Evolutionary conservation across 2,329 filamentous ascomycete genomes (phyloP).

Genomic region (Cordyceps cicadae): DNA sequence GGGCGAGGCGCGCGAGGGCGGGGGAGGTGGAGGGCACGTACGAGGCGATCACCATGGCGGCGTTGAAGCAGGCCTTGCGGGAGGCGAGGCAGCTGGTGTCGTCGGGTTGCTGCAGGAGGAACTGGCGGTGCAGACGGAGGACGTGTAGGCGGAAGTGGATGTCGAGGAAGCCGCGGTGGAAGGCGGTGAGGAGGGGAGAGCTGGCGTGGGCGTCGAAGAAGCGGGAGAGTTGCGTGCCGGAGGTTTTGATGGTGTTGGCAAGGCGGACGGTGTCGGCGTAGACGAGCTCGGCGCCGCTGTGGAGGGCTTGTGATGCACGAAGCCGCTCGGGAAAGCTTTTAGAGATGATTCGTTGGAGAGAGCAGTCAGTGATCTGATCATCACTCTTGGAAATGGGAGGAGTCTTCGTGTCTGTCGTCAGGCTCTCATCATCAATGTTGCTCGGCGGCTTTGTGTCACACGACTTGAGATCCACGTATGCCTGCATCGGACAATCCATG

Average conservation of each 20-base stretch:
- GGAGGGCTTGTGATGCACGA: neutral
- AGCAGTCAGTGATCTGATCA: neutral
- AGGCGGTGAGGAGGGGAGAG: neutral
- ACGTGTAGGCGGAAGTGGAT: neutral
- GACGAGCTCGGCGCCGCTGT: neutral
- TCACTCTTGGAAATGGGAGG: neutral
- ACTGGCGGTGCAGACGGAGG: slow-evolving; percentile 3
- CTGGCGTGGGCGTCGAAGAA: neutral
- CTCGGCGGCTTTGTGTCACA: slow-evolving; percentile 6
- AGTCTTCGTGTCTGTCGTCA: neutral
- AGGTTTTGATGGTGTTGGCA: neutral
- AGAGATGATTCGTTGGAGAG: neutral
- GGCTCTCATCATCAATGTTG: neutral
- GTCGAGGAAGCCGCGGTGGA: slow-evolving; percentile 4
- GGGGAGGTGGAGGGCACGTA: neutral
- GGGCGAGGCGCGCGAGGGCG: neutral
- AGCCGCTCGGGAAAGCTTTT: neutral
- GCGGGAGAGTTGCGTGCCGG: neutral
- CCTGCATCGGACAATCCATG: slow-evolving; percentile 1
- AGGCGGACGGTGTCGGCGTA: neutral
- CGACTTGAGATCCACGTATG: neutral
- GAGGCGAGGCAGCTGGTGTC: neutral
- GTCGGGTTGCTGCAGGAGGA: neutral
- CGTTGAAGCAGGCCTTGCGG: neutral
- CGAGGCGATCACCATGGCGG: slow-evolving; percentile 1